phyloP scores from a whole-genome alignment of 345 rosid species.

The Crucihimalaya himalaica region DNA sequence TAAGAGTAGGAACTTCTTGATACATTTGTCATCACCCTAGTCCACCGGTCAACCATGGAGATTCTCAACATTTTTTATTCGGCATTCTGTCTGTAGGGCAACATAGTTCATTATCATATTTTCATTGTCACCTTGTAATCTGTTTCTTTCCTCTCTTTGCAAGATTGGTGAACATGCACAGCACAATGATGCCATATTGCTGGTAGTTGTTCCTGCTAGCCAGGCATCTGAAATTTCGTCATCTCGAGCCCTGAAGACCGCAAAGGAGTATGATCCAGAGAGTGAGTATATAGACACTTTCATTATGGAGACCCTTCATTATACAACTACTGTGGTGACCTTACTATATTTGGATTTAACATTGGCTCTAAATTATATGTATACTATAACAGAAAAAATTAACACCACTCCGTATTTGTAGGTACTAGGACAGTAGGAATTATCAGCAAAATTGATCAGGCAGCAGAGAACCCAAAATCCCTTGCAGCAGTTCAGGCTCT shows the following conservation, averaged over 20 bases:
- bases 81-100: conserved; percentile 13
- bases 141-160: conserved; percentile 20
- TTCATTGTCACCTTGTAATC: conserved; percentile 12
- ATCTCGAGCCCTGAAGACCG: conserved; percentile 78
- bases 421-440: conserved; percentile 96
- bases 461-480: conserved; percentile 83
- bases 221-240: conserved; percentile 93
- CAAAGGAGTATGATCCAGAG: conserved; percentile 88
- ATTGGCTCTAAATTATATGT: neutral
- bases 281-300: conserved; percentile 50
- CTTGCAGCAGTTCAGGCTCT: conserved; percentile 98
- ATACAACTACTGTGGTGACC: conserved; percentile 9
- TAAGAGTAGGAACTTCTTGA: conserved; percentile 41
- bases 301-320: conserved; percentile 5
- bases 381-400: neutral
- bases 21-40: conserved; percentile 14
- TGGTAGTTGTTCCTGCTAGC: conserved; percentile 83
- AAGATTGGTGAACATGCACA: conserved; percentile 75
- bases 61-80: neutral
- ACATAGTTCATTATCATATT: conserved; percentile 12
- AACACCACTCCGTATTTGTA: conserved; percentile 28
- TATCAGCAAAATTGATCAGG: conserved; percentile 96
- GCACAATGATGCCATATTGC: conserved; percentile 89
- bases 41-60: conserved; percentile 6
- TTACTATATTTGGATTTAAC: conserved; percentile 16